Conservation (phyloP, 208 protist species). For the Acanthamoeba healyi region DNA sequence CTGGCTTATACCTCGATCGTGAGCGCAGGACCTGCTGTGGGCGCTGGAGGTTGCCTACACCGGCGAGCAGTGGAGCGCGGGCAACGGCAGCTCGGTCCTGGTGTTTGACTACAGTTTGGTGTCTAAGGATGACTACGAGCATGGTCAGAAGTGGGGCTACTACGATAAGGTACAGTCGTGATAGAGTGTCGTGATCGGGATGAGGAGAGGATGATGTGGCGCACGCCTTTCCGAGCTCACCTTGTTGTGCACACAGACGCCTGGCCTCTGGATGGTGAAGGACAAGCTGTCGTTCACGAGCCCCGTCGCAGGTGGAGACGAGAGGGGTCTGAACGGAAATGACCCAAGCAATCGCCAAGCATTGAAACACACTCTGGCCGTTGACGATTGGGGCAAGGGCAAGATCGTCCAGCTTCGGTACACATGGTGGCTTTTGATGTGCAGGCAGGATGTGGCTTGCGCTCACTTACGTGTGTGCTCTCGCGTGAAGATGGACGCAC, state of each 20-base stretch:
- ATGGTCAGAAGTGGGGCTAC: neutral
- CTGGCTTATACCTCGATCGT: neutral
- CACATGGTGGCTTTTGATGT: neutral
- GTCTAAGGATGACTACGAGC: neutral
- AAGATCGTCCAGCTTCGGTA: slow-evolving; percentile 6
- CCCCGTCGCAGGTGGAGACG: neutral
- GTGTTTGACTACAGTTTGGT: slow-evolving; percentile 19
- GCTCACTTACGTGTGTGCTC: neutral
- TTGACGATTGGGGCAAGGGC: neutral
- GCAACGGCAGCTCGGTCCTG: neutral
- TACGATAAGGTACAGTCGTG: neutral
- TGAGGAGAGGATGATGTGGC: too few species aligned
- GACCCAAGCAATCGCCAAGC: neutral
- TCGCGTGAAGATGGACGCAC: neutral
- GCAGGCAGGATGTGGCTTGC: neutral
- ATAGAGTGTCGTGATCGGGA: too few species aligned
- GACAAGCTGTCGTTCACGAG: neutral
- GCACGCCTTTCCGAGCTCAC: too few species aligned
- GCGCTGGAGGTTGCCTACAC: neutral
- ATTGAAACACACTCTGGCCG: neutral
- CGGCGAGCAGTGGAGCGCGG: slow-evolving; percentile 31
- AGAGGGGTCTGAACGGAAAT: neutral
- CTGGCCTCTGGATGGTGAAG: slow-evolving; percentile 24
- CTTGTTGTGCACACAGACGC: neutral
- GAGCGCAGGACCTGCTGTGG: neutral